A percentile compares a stretch with the other conserved stretches of the same genome.
These are phyloP conservation scores for Hypoxylon perforatum DNA, from an alignment of 495 filamentous ascomycete species.

Conservation along the genomic window DNA sequence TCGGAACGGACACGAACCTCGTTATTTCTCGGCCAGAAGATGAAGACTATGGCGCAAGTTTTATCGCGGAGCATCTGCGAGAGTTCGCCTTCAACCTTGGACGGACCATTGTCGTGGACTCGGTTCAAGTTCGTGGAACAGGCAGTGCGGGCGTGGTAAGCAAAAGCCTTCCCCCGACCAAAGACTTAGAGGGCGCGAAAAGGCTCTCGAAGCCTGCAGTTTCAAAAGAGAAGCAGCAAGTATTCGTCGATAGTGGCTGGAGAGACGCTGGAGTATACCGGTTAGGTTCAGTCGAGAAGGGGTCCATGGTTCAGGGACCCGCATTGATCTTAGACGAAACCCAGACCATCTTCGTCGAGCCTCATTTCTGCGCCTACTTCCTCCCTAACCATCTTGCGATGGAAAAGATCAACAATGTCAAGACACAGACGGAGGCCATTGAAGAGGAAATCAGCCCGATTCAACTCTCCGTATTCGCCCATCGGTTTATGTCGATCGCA, in stretches of 20 bases:
- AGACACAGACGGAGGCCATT: slow-evolving; percentile 52
- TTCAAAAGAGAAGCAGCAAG: slow-evolving; percentile 41
- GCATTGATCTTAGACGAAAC: slow-evolving; percentile 85
- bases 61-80: slow-evolving; percentile 75
- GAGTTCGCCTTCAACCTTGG: slow-evolving; percentile 84
- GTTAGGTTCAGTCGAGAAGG: slow-evolving; percentile 64
- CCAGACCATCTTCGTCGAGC: slow-evolving; percentile 83
- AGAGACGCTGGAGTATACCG: slow-evolving; percentile 76
- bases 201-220: slow-evolving; percentile 48
- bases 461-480: slow-evolving; percentile 14
- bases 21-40: slow-evolving; percentile 71
- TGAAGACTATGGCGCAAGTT: slow-evolving; percentile 63
- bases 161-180: slow-evolving; percentile 39
- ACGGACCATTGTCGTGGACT: slow-evolving; percentile 75
- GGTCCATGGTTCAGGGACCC: slow-evolving; percentile 67
- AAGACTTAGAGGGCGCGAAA: slow-evolving; percentile 52
- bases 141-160: slow-evolving; percentile 70
- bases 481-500: slow-evolving; percentile 80
- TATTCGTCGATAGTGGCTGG: slow-evolving; percentile 70
- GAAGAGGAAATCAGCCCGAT: slow-evolving; percentile 15
- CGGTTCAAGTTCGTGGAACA: slow-evolving; percentile 79
- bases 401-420: slow-evolving; percentile 70
- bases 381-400: slow-evolving; percentile 66
- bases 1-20: slow-evolving; percentile 76
- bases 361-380: slow-evolving; percentile 69